Conservation (phyloP, 805 yeast genomes). For the Jamesozyma gamospora region DNA sequence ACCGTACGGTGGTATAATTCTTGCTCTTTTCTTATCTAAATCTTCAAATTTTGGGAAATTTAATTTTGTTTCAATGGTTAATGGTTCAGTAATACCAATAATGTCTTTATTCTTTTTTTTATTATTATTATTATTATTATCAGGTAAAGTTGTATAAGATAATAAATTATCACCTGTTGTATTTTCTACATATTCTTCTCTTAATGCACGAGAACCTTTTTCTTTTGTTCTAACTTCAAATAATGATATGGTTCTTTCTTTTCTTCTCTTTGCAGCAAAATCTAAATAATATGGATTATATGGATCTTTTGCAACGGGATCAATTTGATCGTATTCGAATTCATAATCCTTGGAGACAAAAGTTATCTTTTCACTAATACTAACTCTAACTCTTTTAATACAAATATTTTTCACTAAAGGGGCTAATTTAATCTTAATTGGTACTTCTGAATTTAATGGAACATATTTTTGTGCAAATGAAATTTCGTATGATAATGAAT, state of each 20-base stretch:
- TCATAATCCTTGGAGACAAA: constrained; percentile 50
- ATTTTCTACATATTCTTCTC: constrained; percentile 45
- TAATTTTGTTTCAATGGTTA: constrained; percentile 22
- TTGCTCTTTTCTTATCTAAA: constrained; percentile 20
- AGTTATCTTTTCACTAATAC: constrained; percentile 56
- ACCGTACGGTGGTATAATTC: constrained; percentile 29
- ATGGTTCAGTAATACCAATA: constrained; percentile 20
- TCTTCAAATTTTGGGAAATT: constrained; percentile 27
- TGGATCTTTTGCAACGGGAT: constrained; percentile 28
- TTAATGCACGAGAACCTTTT: constrained; percentile 40
- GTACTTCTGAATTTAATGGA: constrained; percentile 51
- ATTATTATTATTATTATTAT: not conserved
- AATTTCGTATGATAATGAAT: constrained; percentile 58
- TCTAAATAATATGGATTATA: constrained; percentile 30
- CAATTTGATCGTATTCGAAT: constrained; percentile 46
- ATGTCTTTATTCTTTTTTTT: constrained; percentile 23
- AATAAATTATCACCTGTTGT: constrained; percentile 53
- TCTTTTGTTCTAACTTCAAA: constrained; percentile 58
- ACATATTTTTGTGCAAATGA: constrained; percentile 65
- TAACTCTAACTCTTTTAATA: constrained; percentile 55
- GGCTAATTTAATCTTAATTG: constrained; percentile 51
- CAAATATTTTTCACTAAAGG: constrained; percentile 57
- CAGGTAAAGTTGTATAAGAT: constrained; percentile 34
- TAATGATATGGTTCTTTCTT: constrained; percentile 48
- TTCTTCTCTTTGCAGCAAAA: constrained; percentile 25